Percentiles rank a stretch among this genome's conserved stretches.
Conservation (phyloP, 306 rosid genomes). For the Echinosophora koreensis region DNA sequence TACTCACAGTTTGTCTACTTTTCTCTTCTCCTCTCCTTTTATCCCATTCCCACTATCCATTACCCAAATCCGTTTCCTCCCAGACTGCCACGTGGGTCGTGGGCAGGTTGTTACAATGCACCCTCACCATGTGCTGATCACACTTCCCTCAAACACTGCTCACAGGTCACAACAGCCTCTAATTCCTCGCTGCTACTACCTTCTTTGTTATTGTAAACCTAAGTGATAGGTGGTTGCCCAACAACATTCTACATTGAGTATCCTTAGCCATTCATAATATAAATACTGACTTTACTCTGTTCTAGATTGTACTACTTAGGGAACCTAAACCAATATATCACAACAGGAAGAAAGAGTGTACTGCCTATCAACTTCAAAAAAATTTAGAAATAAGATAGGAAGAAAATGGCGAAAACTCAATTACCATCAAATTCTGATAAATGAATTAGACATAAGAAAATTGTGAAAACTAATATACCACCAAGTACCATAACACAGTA, state of each 20-base stretch:
- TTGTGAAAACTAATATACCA: not conserved
- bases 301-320: constrained; percentile 21
- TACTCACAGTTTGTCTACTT: not conserved
- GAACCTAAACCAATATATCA: constrained; percentile 26
- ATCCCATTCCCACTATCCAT: too few relatives aligned
- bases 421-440: not conserved
- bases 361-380: constrained; percentile 9
- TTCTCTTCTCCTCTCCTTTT: not conserved
- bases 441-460: not conserved
- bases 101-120: too few relatives aligned
- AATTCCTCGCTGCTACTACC: too few relatives aligned
- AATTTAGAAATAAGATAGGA: not conserved
- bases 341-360: not conserved
- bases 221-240: too few relatives aligned
- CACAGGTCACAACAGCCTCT: too few relatives aligned
- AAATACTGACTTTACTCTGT: constrained; percentile 1
- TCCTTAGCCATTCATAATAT: constrained; percentile 2
- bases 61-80: too few relatives aligned
- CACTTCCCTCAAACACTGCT: too few relatives aligned
- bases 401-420: not conserved
- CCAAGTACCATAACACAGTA: not conserved
- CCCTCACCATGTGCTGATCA: too few relatives aligned
- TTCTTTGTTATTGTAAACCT: too few relatives aligned
- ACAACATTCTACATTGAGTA: not conserved
- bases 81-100: too few relatives aligned